Evolutionary conservation across 768 basidiomycete genomes (phyloP).

Genomic region (Phylloporus sp.): DNA sequence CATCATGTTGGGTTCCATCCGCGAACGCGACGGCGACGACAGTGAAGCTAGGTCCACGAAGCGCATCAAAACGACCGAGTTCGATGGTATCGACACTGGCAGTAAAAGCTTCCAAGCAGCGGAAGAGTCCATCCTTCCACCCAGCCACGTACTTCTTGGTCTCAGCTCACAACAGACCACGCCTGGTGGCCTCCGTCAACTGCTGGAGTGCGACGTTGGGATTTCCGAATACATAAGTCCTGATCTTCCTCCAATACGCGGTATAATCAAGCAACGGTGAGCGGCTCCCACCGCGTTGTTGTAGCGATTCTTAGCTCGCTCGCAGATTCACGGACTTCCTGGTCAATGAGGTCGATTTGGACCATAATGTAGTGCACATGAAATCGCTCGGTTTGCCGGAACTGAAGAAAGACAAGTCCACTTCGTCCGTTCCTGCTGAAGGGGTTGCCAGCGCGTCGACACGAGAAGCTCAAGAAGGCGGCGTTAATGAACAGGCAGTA

Average conservation of each 20-base stretch:
- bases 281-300: conserved; percentile 14
- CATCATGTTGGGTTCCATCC: conserved; percentile 32
- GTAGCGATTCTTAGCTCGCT: neutral
- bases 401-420: conserved; percentile 37
- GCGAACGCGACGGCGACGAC: conserved; percentile 49
- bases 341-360: conserved; percentile 85
- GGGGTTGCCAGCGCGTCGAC: conserved; percentile 11
- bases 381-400: conserved; percentile 73
- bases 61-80: conserved; percentile 32
- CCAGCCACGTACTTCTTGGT: conserved; percentile 68
- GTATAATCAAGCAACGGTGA: conserved; percentile 96
- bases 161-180: conserved; percentile 46
- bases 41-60: conserved; percentile 36
- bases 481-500: neutral
- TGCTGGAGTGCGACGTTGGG: conserved; percentile 77
- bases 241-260: conserved; percentile 68
- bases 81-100: conserved; percentile 5
- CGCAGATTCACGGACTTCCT: conserved; percentile 93
- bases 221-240: conserved; percentile 81
- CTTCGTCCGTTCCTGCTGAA: conserved; percentile 25
- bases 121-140: conserved; percentile 47
- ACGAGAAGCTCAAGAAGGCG: conserved; percentile 8
- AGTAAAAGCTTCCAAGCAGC: conserved; percentile 4
- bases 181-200: conserved; percentile 51
- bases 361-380: conserved; percentile 74